Evolutionary conservation across 768 basidiomycete species (phyloP), one percentile per base, ranked within the genome.

Genomic region (Leucocoprinus sp.): DNA sequence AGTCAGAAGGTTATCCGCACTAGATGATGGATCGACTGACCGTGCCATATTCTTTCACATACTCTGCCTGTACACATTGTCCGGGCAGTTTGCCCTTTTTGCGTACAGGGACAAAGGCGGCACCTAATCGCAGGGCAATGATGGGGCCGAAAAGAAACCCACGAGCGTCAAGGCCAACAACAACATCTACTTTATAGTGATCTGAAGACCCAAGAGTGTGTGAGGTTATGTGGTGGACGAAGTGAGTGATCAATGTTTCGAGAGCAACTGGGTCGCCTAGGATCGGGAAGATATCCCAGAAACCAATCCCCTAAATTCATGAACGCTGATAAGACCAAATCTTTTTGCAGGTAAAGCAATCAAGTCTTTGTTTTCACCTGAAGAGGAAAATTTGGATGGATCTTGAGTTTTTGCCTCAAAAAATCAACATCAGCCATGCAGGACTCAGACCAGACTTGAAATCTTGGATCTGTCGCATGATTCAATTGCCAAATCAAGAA

Each of bases 61-160:
- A 99, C 17, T 72, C 73, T 2, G 78, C 84, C 24, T 72, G 70
- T 37, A 82, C 73, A 60, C 84, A 86, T 54, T 78, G 58, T 37
- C 96, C 96, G 5, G 96, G 96, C n/a, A 99, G 73, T 63, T 98
- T 99, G 4, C 93, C 93, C 50, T 69, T 68, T 67, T 99, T 99
- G 49, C 96, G 75, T 26, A 98, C 93, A 2, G 96, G 93, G 2
- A 96, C 92, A 54, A 99, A 99, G 8, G 91, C 89, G 1, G 93
- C 93, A 21, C 90, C 89, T 21, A 99, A 69, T 48, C 95, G 73
- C 57, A 90, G 65, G 4, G 96, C 96, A 55, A 99, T 78, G 53
- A 92, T 76, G 1, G 96, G 96, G 1, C 93, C 96, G 8, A 99
- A 64, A 41, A 99, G 75, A 70, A 99, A 99, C 11, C 96, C 96